A percentile compares a stretch with the other conserved stretches of the same genome.
Conservation (phyloP, 495 filamentous ascomycete genomes). For the Tricharina praecox region DNA sequence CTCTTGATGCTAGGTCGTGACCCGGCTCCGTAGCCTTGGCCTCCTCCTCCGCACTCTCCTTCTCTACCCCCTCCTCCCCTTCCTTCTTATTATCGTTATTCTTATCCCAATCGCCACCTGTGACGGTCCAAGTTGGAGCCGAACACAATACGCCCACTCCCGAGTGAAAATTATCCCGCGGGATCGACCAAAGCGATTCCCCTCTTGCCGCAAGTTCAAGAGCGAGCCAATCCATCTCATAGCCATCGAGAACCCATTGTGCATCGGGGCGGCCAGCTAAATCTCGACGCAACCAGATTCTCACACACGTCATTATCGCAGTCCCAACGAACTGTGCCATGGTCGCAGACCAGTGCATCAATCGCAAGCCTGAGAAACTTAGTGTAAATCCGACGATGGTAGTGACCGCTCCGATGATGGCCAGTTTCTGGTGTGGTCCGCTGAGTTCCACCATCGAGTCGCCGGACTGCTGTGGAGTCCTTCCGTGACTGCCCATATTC, state of each 20-base stretch:
- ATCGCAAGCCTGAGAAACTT: conserved; percentile 9
- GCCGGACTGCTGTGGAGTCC: neutral
- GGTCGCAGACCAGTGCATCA: conserved; percentile 8
- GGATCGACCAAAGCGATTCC: neutral
- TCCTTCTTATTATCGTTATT: neutral
- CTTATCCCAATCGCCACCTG: neutral
- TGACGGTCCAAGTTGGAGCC: neutral
- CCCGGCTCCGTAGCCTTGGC: no score
- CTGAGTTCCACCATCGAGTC: neutral
- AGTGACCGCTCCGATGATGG: conserved; percentile 3
- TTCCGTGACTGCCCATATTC: neutral
- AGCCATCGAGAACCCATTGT: neutral
- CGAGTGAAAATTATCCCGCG: neutral
- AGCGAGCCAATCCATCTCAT: conserved; percentile 13
- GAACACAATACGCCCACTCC: neutral
- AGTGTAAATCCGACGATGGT: conserved; percentile 7
- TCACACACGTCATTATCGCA: conserved; percentile 6
- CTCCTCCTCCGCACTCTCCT: no score
- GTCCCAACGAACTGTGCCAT: conserved; percentile 10
- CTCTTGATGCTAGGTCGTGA: neutral
- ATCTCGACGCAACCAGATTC: conserved; percentile 7
- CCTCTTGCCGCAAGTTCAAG: neutral
- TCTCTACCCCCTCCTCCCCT: neutral
- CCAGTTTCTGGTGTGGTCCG: neutral
- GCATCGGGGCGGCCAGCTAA: neutral